Evolutionary conservation across 1,284 basidiomycete genomes (phyloP).

Genomic region (Rhodofomes roseus): DNA sequence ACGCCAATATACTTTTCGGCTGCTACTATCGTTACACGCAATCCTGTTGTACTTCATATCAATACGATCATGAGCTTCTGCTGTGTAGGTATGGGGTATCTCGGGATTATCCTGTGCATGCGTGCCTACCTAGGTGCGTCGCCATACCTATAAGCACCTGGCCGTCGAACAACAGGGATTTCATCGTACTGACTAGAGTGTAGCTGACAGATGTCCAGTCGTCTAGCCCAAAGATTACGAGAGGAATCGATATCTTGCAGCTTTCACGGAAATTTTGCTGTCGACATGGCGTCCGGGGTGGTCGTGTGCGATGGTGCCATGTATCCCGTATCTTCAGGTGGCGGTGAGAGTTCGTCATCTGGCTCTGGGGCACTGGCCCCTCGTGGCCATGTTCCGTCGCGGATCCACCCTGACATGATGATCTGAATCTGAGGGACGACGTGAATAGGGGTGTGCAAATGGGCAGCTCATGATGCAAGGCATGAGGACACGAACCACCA

Average conservation of each 20-base stretch:
- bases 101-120: constrained; percentile 9
- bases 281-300: constrained; percentile 2
- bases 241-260: background rate
- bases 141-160: background rate
- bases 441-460: constrained; percentile 12
- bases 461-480: background rate
- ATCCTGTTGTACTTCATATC: constrained; percentile 9
- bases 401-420: constrained; percentile 67
- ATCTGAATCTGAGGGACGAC: constrained; percentile 53
- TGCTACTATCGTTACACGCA: constrained; percentile 6
- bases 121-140: background rate
- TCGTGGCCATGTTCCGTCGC: constrained; percentile 70
- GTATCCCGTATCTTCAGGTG: background rate
- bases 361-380: constrained; percentile 52
- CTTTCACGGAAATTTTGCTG: constrained; percentile 1
- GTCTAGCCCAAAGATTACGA: background rate
- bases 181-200: background rate
- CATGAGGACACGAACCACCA: constrained; percentile 48
- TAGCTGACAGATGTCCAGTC: background rate
- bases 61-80: background rate
- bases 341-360: constrained; percentile 40
- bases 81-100: background rate
- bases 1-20: constrained; percentile 36
- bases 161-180: background rate
- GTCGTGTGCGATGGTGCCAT: background rate